Conservation (phyloP, 805 yeast genomes). For the Candida morakotiae region DNA sequence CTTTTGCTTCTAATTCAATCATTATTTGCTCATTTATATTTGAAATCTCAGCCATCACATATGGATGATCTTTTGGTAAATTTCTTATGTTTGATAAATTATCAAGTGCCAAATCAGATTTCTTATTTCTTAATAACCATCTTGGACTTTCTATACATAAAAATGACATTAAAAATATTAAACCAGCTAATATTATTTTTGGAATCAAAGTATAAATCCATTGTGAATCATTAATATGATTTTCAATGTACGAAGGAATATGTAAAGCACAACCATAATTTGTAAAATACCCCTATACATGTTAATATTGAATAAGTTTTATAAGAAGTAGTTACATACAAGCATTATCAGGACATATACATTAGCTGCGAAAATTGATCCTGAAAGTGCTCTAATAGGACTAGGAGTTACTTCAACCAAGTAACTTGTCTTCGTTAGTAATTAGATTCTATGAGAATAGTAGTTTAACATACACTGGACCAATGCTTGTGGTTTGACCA, state of each 20-base stretch:
- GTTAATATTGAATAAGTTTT: too few species aligned
- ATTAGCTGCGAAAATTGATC: conserved; percentile 50
- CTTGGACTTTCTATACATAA: conserved; percentile 47
- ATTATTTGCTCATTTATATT: conserved; percentile 45
- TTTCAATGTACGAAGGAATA: conserved; percentile 12
- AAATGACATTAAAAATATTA: conserved; percentile 34
- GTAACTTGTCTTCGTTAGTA: conserved; percentile 16
- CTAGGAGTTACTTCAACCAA: conserved; percentile 49
- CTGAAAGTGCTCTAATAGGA: conserved; percentile 45
- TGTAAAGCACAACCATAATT: conserved; percentile 24
- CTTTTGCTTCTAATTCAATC: conserved; percentile 12
- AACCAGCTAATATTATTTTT: conserved; percentile 45
- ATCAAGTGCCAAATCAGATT: conserved; percentile 32
- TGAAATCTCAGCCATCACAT: conserved; percentile 42
- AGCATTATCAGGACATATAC: conserved; percentile 51
- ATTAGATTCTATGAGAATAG: too few species aligned
- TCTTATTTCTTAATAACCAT: conserved; percentile 41
- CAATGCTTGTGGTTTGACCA: conserved; percentile 52
- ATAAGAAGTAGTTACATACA: too few species aligned
- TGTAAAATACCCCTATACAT: conserved; percentile 33
- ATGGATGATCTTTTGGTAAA: conserved; percentile 43
- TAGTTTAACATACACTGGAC: conserved; percentile 32
- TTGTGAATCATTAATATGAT: conserved; percentile 19
- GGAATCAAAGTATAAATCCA: conserved; percentile 49
- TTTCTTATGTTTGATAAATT: conserved; percentile 39